Evolutionary conservation across 352 stramenopile genomes (phyloP).

Genomic region (Globisporangium viniferum): DNA sequence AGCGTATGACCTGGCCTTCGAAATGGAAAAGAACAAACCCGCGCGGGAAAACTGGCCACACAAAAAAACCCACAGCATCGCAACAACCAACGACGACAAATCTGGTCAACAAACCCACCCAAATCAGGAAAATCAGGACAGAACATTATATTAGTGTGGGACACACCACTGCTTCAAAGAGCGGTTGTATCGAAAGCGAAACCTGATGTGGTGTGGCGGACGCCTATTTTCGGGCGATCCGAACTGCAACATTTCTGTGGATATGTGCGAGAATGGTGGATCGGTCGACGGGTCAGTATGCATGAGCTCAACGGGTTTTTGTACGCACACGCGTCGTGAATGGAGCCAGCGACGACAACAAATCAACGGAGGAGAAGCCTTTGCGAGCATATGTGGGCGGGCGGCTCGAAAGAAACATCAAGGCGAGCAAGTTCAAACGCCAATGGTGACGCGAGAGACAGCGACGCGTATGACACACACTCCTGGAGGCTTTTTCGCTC

Average conservation of each 20-base stretch:
- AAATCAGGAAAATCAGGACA: slow-evolving; percentile 8
- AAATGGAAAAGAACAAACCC: slow-evolving; percentile 16
- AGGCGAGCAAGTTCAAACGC: slow-evolving; percentile 3
- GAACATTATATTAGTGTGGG: background rate
- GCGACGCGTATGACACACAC: background rate
- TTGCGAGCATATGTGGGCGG: background rate
- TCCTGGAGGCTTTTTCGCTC: background rate
- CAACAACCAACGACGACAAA: slow-evolving; percentile 6
- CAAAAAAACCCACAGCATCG: slow-evolving; percentile 5
- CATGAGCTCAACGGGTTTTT: background rate
- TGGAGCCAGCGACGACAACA: background rate
- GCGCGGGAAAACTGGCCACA: slow-evolving; percentile 12
- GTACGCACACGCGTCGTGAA: background rate
- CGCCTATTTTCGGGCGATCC: background rate
- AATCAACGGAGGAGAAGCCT: background rate
- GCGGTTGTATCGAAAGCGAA: background rate
- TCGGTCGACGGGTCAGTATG: background rate
- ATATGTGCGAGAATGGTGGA: background rate
- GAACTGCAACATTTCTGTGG: slow-evolving; percentile 13
- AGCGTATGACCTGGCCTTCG: background rate
- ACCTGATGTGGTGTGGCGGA: slow-evolving; percentile 1
- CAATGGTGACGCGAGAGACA: slow-evolving; percentile 6
- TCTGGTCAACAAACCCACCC: background rate
- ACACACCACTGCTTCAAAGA: background rate
- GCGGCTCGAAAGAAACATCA: slow-evolving; percentile 5